Conservation (phyloP, 331 rosid species). For the Quercus tomentella region DNA sequence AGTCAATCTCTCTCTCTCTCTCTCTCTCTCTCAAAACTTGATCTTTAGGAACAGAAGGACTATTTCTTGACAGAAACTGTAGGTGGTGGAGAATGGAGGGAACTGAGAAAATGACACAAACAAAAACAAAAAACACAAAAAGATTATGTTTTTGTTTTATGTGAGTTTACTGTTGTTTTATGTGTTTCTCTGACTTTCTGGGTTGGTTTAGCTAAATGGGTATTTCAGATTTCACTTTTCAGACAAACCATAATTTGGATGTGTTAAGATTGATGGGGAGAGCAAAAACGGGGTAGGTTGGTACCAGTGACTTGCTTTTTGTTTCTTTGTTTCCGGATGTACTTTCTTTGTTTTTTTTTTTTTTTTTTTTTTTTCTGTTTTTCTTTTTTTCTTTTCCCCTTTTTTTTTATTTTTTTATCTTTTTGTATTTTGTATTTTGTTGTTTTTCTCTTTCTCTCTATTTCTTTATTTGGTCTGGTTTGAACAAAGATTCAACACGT, state of each 20-base stretch:
- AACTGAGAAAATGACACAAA: slow-evolving; percentile 15
- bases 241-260: slow-evolving; percentile 16
- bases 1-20: not conserved
- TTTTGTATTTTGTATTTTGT: not conserved
- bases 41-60: slow-evolving; percentile 8
- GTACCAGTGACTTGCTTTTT: slow-evolving; percentile 33
- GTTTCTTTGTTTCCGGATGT: slow-evolving; percentile 32
- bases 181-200: slow-evolving; percentile 7
- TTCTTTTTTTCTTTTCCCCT: not conserved
- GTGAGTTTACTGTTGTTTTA: not conserved
- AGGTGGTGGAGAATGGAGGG: slow-evolving; percentile 20
- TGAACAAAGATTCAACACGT: slow-evolving; percentile 42
- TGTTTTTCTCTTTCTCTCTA: not conserved
- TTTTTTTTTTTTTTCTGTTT: not conserved
- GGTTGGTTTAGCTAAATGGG: slow-evolving; percentile 22
- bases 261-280: slow-evolving; percentile 51
- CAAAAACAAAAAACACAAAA: slow-evolving; percentile 4
- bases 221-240: slow-evolving; percentile 26
- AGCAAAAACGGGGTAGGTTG: slow-evolving; percentile 42
- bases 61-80: slow-evolving; percentile 35
- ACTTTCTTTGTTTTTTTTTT: not conserved
- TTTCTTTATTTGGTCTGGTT: slow-evolving; percentile 33
- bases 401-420: not conserved
- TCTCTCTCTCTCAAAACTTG: slow-evolving; percentile 1
- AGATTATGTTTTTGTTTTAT: slow-evolving; percentile 18